phyloP scores from a whole-genome alignment of 768 basidiomycete species.

The Trametes sanguinea region DNA sequence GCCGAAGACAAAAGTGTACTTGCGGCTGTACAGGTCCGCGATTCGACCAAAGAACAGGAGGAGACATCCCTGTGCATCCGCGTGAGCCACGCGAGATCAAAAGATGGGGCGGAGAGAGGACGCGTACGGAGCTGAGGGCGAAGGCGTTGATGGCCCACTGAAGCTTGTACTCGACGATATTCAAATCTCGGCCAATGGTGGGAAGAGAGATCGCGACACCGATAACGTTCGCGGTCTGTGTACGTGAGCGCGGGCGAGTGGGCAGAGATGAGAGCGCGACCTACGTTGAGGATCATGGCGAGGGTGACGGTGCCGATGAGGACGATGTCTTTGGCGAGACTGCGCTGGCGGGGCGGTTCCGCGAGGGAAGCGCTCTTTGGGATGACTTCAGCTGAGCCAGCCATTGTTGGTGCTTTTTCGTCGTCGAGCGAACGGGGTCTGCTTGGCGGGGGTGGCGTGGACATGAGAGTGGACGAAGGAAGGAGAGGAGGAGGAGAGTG shows the following conservation, averaged over 20 bases:
- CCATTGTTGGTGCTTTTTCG: neutral
- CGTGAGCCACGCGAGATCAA: no score
- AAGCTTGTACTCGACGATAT: conserved; percentile 51
- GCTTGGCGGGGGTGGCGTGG: neutral
- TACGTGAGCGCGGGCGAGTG: neutral
- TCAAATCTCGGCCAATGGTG: conserved; percentile 40
- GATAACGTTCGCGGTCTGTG: conserved; percentile 28
- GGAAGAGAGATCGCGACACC: conserved; percentile 34
- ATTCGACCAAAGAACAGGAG: conserved; percentile 77
- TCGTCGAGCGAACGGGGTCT: neutral
- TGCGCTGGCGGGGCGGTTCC: neutral
- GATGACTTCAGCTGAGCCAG: neutral
- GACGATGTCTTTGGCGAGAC: conserved; percentile 14
- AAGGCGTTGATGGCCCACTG: conserved; percentile 74
- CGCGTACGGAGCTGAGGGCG: conserved; percentile 62
- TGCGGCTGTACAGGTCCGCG: conserved; percentile 79
- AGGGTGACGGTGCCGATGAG: conserved; percentile 33
- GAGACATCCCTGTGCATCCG: conserved; percentile 31
- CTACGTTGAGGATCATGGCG: conserved; percentile 35
- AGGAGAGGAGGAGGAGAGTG: neutral
- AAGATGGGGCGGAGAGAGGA: neutral
- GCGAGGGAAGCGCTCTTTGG: neutral
- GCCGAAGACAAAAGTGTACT: conserved; percentile 64
- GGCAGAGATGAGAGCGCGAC: neutral
- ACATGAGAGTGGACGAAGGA: neutral